phyloP scores from a whole-genome alignment of 768 basidiomycete genomes.

The Lentinula detonsa region DNA sequence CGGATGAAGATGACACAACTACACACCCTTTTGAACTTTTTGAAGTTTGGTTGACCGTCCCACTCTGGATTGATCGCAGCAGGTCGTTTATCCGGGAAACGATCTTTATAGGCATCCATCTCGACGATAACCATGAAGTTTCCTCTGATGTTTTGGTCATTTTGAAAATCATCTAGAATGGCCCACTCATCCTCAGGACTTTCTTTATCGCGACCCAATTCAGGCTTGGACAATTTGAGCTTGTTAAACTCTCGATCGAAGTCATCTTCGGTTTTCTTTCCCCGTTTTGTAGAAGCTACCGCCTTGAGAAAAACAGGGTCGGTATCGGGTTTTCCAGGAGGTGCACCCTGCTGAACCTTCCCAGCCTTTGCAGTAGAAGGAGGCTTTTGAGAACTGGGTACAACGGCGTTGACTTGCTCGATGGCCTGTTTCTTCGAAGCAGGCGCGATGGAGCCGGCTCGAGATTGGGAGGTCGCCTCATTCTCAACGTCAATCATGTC shows the following conservation, averaged over 20 bases:
- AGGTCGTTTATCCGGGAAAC: not conserved
- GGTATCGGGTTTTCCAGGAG: slow-evolving; percentile 51
- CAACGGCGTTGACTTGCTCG: slow-evolving; percentile 29
- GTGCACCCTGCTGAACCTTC: slow-evolving; percentile 23
- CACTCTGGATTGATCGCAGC: slow-evolving; percentile 20
- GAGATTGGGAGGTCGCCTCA: slow-evolving; percentile 5
- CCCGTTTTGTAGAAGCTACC: slow-evolving; percentile 64
- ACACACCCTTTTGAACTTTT: slow-evolving; percentile 68
- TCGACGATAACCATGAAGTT: slow-evolving; percentile 80
- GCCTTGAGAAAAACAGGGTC: slow-evolving; percentile 68
- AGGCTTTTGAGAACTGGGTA: slow-evolving; percentile 17
- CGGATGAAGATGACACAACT: not conserved
- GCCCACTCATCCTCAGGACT: slow-evolving; percentile 44
- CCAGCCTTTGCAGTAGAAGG: slow-evolving; percentile 15
- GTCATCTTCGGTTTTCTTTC: slow-evolving; percentile 59
- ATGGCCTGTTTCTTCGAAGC: slow-evolving; percentile 38
- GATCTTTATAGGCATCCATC: slow-evolving; percentile 45
- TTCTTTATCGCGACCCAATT: slow-evolving; percentile 17
- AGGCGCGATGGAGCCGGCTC: slow-evolving; percentile 12
- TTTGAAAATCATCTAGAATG: slow-evolving; percentile 59
- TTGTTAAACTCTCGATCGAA: slow-evolving; percentile 81
- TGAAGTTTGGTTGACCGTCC: slow-evolving; percentile 60
- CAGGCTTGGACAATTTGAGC: slow-evolving; percentile 64
- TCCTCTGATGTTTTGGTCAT: slow-evolving; percentile 54
- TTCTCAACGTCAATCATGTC: slow-evolving; percentile 27